phyloP scores from a whole-genome alignment of 176 grass and related monocot species.

The Musa troglodytarum region DNA sequence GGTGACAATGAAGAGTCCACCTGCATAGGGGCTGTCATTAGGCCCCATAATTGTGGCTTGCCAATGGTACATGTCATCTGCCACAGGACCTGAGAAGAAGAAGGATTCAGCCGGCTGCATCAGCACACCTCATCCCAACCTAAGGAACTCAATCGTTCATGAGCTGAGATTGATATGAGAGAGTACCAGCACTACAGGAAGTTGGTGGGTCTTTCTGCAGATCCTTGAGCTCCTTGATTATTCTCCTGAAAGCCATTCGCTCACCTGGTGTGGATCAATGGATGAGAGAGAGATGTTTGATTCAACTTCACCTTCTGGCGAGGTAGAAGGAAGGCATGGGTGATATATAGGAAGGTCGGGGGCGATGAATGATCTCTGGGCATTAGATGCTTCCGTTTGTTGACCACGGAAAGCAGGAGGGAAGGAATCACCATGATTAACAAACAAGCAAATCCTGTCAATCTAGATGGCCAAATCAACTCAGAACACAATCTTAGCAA shows the following conservation, averaged over 20 bases:
- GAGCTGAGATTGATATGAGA: too few relatives aligned
- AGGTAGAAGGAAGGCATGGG: not conserved
- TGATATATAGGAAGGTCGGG: constrained; percentile 15
- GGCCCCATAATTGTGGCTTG: constrained; percentile 44
- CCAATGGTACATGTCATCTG: constrained; percentile 91
- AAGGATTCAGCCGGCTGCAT: not conserved
- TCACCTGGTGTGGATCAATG: not conserved
- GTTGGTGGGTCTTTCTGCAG: constrained; percentile 82
- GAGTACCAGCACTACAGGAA: constrained; percentile 77
- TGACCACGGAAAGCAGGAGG: not conserved
- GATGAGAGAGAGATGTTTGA: not conserved
- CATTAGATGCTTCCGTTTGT: constrained; percentile 36
- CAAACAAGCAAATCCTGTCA: not conserved
- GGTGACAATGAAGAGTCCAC: constrained; percentile 10
- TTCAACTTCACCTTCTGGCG: not conserved
- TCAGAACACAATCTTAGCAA: not conserved
- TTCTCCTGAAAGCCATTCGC: constrained; percentile 59
- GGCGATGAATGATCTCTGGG: constrained; percentile 8
- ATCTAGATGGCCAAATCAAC: too few relatives aligned
- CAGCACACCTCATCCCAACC: not conserved
- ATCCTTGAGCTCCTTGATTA: constrained; percentile 89
- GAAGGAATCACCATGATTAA: not conserved
- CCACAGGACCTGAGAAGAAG: constrained; percentile 43
- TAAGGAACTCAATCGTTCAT: not conserved
- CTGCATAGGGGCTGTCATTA: constrained; percentile 13